Evolutionary conservation across 345 rosid genomes (phyloP), one percentile per base, ranked within the genome.

Genomic region (Lepidium aucheri): DNA sequence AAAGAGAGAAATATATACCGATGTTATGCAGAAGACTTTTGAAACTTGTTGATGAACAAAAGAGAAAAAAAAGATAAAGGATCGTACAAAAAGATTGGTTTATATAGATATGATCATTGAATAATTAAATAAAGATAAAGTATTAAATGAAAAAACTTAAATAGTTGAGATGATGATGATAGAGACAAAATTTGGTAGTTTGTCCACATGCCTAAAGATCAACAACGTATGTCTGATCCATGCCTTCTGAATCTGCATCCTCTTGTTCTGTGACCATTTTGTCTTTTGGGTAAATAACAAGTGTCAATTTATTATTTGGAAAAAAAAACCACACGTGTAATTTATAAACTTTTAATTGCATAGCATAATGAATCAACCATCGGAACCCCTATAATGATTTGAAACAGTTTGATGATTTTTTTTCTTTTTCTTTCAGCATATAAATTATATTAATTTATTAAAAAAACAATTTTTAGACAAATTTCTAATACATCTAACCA

Each of bases 151-250:
- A 20, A 20, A 45, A 20, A 52, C 15, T 7, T 30, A 35, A 20
- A 8, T 55, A 44, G 40, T 45, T 47, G 44, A 2, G 43, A 39
- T 42, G 15, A 56, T 42, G 15, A 56, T 45, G 71, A 73, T 14
- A 59, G 42, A 59, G 77, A 73, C 63, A 60, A 46, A 35, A 14
- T 40, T 10, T 55, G 52, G 53, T 49, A 55, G 53, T 5, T 65
- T 50, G 67, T 49, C 47, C 61, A 64, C 76, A 66, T 56, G 76
- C 54, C 45, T 22, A 67, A 54, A 28, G 49, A 60, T 66, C 62
- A 22, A 42, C 35, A 41, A 41, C 0, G 54, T 20, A 53, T 61
- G 73, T 74, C 73, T 61, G 64, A 60, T 60, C 9, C 61, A 67
- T 30, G 77, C 68, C 62, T 59, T 45, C n/a, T n/a, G n/a, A 22